phyloP scores from a whole-genome alignment of 352 stramenopile genomes.

The Plasmopara viticola region DNA sequence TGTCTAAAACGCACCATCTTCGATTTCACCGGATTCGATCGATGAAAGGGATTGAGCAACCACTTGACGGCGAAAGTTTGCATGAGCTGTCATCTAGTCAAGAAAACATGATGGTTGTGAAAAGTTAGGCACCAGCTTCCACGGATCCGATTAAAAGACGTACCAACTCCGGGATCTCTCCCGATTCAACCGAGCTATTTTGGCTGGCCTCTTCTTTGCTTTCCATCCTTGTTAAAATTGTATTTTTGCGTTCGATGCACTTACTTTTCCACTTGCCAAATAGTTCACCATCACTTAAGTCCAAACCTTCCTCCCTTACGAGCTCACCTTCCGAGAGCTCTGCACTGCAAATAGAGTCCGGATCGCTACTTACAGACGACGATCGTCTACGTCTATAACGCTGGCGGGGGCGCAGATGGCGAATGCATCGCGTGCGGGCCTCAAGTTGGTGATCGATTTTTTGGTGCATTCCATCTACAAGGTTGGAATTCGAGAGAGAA shows the following conservation, averaged over 20 bases:
- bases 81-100: constrained; percentile 18
- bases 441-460: constrained; percentile 17
- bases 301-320: constrained; percentile 8
- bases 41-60: constrained; percentile 18
- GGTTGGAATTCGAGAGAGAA: constrained; percentile 2
- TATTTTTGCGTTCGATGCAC: constrained; percentile 26
- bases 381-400: neutral
- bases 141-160: constrained; percentile 2
- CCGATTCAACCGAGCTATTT: constrained; percentile 44
- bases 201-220: constrained; percentile 7
- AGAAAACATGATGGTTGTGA: constrained; percentile 3
- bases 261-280: constrained; percentile 27
- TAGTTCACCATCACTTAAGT: constrained; percentile 68
- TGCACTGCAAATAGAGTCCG: constrained; percentile 25
- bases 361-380: constrained; percentile 21
- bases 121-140: neutral
- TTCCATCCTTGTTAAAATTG: constrained; percentile 4
- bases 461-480: constrained; percentile 3
- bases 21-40: constrained; percentile 26
- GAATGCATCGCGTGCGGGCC: neutral
- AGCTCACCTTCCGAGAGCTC: constrained; percentile 45
- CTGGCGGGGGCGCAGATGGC: neutral
- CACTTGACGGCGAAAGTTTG: constrained; percentile 17
- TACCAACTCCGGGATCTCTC: constrained; percentile 34
- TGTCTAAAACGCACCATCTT: constrained; percentile 17